phyloP scores from a whole-genome alignment of 2,329 filamentous ascomycete genomes.

The Penicillium sp. region DNA sequence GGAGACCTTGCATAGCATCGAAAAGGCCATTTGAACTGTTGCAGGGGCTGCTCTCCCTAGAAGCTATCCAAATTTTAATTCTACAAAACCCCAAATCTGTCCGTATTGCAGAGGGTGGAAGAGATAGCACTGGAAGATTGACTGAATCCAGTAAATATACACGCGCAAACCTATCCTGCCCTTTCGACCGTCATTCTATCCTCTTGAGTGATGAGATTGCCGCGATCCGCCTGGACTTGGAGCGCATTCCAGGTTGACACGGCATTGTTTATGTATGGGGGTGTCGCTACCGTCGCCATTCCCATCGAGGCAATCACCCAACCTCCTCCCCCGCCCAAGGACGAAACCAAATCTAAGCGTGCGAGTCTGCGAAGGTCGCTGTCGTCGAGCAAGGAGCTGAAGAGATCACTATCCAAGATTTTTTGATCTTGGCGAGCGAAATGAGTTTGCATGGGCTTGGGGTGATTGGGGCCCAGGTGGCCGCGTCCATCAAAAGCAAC shows the following conservation, averaged over 20 bases:
- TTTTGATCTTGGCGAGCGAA: background rate
- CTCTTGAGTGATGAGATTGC: slow-evolving; percentile 15
- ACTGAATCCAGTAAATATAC: slow-evolving; percentile 1
- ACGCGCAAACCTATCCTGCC: background rate
- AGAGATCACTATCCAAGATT: slow-evolving; percentile 11
- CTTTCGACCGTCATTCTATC: slow-evolving; percentile 3
- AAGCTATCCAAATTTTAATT: no score
- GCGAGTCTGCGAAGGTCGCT: slow-evolving; percentile 10
- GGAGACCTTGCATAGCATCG: no score
- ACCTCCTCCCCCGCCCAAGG: slow-evolving; percentile 5
- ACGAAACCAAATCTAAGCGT: slow-evolving; percentile 9
- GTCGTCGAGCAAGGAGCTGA: slow-evolving; percentile 4
- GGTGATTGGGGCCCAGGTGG: slow-evolving; percentile 25
- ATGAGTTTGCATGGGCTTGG: slow-evolving; percentile 25
- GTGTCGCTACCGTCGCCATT: slow-evolving; percentile 15
- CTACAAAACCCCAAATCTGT: background rate
- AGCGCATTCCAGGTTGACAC: slow-evolving; percentile 24
- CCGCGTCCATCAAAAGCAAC: slow-evolving; percentile 19
- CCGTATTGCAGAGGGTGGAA: no score
- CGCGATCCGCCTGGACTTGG: slow-evolving; percentile 14
- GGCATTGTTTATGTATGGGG: slow-evolving; percentile 23
- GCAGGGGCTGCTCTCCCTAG: no score
- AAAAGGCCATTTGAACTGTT: no score
- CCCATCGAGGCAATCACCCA: slow-evolving; percentile 14
- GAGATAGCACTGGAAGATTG: no score